Base-by-base conservation (phyloP, 1,139 yeast genomes). In the Taiozyma sp. region DNA sequence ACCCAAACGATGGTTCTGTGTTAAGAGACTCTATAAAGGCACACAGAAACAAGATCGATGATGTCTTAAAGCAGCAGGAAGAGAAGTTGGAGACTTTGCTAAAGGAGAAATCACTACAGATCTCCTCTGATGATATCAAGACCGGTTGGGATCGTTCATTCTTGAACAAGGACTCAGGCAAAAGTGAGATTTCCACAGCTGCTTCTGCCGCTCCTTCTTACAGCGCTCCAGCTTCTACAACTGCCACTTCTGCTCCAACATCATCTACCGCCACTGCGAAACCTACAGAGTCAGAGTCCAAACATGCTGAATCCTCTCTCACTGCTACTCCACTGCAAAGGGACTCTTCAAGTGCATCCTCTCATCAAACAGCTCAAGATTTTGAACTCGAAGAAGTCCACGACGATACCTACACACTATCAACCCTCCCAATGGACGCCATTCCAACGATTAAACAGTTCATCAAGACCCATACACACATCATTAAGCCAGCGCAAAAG, bases 61-160 rank as follows among this genome's bases (percentile, higher is more conserved):
- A 77, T 40, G 86, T 86, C 9, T 73, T 84, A 54, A 70, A 72
- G 27, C 83, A 82, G 55, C 87, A 83, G 48, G 74, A 79, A 43
- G 76, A 78, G 43, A 85, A 83, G 61, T 72, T 91, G 61, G 81
- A 79, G 46, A 81, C 81, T 40, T 74, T 93, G 52, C 77, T 81
- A 59, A 78, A 82, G 58, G 96, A 92, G 64, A 87, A 89, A 61
- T 75, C 83, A 12, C 67, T 74, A 53, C 86, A 89, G 64, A 92
- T 93, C 57, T 83, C 96, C 6, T 85, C 96, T 52, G 98, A 91
- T 23, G 99, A 93, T 67, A 78, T 91, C 42, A 96, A 83, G 59
- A 90, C 96, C n/a, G 99, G 97, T 0, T 93, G 90, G 73, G 96
- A 92, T 65, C 79, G 89, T 30, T 87, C 96, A 0, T 80, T 89